Conservation (phyloP, 495 filamentous ascomycete species). For the Filosporella fistucella region DNA sequence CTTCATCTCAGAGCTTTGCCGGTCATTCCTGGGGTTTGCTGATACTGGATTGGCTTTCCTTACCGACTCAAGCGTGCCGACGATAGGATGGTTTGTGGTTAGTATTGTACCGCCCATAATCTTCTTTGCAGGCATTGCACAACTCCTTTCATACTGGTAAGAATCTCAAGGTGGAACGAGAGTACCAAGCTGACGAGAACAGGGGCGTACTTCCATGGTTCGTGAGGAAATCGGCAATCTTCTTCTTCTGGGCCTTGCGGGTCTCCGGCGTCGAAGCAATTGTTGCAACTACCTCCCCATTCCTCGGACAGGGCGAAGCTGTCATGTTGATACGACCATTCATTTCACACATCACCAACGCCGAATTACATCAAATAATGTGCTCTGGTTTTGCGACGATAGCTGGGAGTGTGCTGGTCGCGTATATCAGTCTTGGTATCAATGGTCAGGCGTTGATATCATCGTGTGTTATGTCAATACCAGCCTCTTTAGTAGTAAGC, state of each 20-base stretch:
- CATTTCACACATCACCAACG: conserved; percentile 70
- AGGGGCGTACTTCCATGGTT: conserved; percentile 76
- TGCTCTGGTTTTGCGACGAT: conserved; percentile 60
- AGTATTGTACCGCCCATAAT: conserved; percentile 74
- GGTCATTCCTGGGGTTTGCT: conserved; percentile 65
- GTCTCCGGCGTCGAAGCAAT: conserved; percentile 89
- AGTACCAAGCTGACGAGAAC: neutral
- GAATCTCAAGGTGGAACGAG: neutral
- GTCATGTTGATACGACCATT: conserved; percentile 86
- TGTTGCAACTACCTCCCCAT: conserved; percentile 82
- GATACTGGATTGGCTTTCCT: conserved; percentile 64
- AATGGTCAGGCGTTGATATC: conserved; percentile 80
- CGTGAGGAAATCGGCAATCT: conserved; percentile 72
- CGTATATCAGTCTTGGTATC: conserved; percentile 72
- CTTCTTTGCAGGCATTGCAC: conserved; percentile 82
- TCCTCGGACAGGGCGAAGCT: conserved; percentile 87
- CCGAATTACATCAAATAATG: conserved; percentile 88
- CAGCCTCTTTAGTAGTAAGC: conserved; percentile 75
- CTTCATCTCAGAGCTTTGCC: conserved; percentile 68
- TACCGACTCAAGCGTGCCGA: conserved; percentile 32
- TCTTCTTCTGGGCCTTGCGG: conserved; percentile 84
- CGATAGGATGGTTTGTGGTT: conserved; percentile 59
- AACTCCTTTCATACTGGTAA: conserved; percentile 70
- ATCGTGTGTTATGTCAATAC: conserved; percentile 84
- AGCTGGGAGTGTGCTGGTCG: conserved; percentile 70